Evolutionary conservation across 75 land plant species (phyloP).

Genomic region (Azolla pinnata): DNA sequence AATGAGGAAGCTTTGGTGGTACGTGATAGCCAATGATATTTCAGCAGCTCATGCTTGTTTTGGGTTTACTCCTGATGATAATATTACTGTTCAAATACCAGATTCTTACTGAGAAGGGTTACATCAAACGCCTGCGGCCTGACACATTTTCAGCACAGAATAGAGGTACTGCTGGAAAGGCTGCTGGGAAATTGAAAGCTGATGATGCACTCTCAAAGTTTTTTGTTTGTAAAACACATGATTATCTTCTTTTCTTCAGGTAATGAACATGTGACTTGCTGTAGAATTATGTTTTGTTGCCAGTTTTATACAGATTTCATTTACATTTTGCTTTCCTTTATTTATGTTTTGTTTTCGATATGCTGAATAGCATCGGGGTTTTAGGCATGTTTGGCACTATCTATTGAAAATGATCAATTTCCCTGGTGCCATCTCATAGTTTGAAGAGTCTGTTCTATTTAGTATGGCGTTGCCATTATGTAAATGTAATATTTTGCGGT

Average conservation of each 20-base stretch:
- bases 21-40: slow-evolving; percentile 9
- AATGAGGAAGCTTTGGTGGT: slow-evolving; percentile 82
- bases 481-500: slow-evolving; percentile 4
- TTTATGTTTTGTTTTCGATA: too few relatives aligned
- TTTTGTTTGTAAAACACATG: slow-evolving; percentile 72
- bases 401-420: too few relatives aligned
- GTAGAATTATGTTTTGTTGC: too few relatives aligned
- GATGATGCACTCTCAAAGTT: slow-evolving; percentile 88
- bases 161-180: slow-evolving; percentile 92
- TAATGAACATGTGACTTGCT: too few relatives aligned
- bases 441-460: too few relatives aligned
- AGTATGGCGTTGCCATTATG: too few relatives aligned
- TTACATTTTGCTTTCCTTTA: too few relatives aligned
- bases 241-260: slow-evolving; percentile 90
- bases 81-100: slow-evolving; percentile 11
- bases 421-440: too few relatives aligned
- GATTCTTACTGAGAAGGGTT: slow-evolving; percentile 92
- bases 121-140: slow-evolving; percentile 87
- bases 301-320: too few relatives aligned
- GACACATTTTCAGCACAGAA: slow-evolving; percentile 67
- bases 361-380: too few relatives aligned
- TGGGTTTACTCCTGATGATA: not conserved
- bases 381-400: too few relatives aligned
- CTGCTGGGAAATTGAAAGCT: slow-evolving; percentile 77
- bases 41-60: not conserved